phyloP scores from a whole-genome alignment of 139 green algal species.

The Mesostigma viride region DNA sequence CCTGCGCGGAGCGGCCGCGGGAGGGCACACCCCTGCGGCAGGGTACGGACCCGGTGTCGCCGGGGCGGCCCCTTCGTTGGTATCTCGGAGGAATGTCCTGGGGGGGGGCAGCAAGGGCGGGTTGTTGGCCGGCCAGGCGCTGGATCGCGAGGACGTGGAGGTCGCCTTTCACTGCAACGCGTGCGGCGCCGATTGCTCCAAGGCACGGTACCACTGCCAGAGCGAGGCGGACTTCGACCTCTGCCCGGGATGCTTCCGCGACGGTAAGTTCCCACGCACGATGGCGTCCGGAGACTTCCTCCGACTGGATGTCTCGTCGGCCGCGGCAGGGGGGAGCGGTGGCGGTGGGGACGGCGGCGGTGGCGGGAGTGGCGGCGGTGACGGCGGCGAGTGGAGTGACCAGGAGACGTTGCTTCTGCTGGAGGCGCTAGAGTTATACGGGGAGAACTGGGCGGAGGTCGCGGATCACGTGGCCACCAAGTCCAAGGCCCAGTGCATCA shows the following conservation, averaged over 20 bases:
- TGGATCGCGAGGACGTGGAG: too few relatives aligned
- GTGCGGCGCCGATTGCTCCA: constrained; percentile 67
- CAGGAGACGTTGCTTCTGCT: constrained; percentile 63
- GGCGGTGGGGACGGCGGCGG: background rate
- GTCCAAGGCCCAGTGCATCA: constrained; percentile 64
- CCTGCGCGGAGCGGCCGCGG: constrained; percentile 10
- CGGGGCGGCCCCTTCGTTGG: too few relatives aligned
- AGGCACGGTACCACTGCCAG: constrained; percentile 71
- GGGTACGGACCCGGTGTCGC: background rate
- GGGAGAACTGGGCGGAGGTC: constrained; percentile 72
- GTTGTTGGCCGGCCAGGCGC: too few relatives aligned
- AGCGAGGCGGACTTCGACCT: constrained; percentile 37
- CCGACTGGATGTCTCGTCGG: constrained; percentile 36
- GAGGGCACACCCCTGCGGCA: background rate
- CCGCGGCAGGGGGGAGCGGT: background rate
- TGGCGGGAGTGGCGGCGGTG: background rate
- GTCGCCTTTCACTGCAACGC: constrained; percentile 33
- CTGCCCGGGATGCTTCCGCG: constrained; percentile 41
- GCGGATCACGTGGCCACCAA: constrained; percentile 76
- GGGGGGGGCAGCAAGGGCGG: too few relatives aligned
- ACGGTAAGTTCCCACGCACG: constrained; percentile 64
- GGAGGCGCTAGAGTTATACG: constrained; percentile 61
- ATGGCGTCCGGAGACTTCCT: constrained; percentile 71
- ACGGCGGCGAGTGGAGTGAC: constrained; percentile 42
- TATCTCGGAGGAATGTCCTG: too few relatives aligned